Evolutionary conservation across 2,329 filamentous ascomycete species (phyloP).

Genomic region (Ceratocystis ficicola): DNA sequence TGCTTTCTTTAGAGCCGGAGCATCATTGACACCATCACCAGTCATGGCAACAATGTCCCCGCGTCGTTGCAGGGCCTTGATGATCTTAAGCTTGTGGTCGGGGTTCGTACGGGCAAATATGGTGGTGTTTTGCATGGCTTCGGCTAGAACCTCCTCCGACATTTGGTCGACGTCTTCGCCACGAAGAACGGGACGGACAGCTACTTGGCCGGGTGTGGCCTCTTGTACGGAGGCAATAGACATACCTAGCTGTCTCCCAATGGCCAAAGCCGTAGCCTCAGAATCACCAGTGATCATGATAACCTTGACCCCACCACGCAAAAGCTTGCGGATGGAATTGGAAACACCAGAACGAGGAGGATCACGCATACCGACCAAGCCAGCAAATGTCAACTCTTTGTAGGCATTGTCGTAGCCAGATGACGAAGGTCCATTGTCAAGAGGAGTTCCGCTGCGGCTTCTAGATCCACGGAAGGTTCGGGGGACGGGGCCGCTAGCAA

Average conservation of each 20-base stretch:
- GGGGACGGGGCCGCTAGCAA: conserved; percentile 68
- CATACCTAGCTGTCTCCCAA: conserved; percentile 93
- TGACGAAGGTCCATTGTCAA: conserved; percentile 32
- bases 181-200: conserved; percentile 60
- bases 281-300: conserved; percentile 99
- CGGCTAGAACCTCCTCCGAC: conserved; percentile 70
- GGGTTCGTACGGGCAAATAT: conserved; percentile 95
- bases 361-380: conserved; percentile 93
- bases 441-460: conserved; percentile 35
- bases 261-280: conserved; percentile 85
- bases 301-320: conserved; percentile 89
- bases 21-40: conserved; percentile 94
- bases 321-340: conserved; percentile 73
- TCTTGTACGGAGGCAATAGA: conserved; percentile 49
- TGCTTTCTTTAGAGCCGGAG: conserved; percentile 88
- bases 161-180: conserved; percentile 91
- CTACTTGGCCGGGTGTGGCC: conserved; percentile 41
- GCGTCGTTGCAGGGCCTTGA: conserved; percentile 76
- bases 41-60: conserved; percentile 99
- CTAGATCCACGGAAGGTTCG: conserved; percentile 31
- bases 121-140: conserved; percentile 75
- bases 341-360: conserved; percentile 84
- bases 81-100: conserved; percentile 97
- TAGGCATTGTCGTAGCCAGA: conserved; percentile 59
- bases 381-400: conserved; percentile 74